Evolutionary conservation across 176 grass and related monocot species (phyloP), one percentile per base, ranked within the genome.

Genomic region (Aegilops longissima): DNA sequence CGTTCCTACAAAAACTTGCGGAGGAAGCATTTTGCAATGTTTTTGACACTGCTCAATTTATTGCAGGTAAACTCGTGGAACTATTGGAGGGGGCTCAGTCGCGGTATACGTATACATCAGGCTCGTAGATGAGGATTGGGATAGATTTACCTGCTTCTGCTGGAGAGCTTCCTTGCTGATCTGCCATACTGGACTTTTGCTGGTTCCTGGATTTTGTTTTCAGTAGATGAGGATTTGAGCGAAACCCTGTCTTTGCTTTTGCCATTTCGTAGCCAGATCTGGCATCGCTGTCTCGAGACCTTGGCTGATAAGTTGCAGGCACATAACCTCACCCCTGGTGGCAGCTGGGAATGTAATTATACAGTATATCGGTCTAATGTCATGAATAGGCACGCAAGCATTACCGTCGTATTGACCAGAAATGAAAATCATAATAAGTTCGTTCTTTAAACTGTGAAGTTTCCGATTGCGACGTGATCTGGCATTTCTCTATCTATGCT

Each of bases 31-130:
- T 49, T 54, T 77, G 12, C 25, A 70, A 76, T 77, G 54, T 72
- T 12, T 9, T 24, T 30, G 21, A 17, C 62, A 27, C 70, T 25
- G 12, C 52, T 77, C 54, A 63, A 71, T 77, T 75, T 47, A 16
- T 54, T 79, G 42, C 89, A 99, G 94, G 88, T 83, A 96, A 99
- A 89, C 76, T 99, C 52, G 11, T 93, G n/a, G 97, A 96, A 82
- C 89, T 99, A 81, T 40, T 99, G 67, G 94, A 90, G 80, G 97
- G 94, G 33, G 91, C 86, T 85, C 97, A 99, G 83, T 93, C 97
- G 76, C 81, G 94, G 25, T 99, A 99, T 38, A 99, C 97, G 0
- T 99, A 99, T 69, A 96, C 92, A 73, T 93, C 97, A 74, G 94
- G 90, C 70, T 99, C 97, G 82, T 99, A 89, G 89, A 76, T 6